Conservation (phyloP, 257 asterid species). For the Echites panduratus region DNA sequence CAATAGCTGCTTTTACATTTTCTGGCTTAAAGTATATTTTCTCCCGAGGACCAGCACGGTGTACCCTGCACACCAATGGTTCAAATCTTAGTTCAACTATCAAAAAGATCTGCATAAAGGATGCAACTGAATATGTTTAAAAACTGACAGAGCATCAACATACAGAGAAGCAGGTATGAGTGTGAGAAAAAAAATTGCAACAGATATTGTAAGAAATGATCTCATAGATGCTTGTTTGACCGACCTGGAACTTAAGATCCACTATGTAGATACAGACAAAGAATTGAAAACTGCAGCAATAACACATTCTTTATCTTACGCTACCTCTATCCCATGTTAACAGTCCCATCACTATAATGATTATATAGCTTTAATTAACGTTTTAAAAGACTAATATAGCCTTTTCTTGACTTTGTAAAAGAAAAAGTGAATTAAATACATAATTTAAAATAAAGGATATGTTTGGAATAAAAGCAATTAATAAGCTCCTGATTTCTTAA, state of each 20-base stretch:
- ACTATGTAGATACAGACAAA: conserved; percentile 1
- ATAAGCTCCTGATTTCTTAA: too few species aligned
- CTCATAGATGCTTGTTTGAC: background rate
- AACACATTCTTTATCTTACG: background rate
- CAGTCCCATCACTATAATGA: too few species aligned
- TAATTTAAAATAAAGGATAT: too few species aligned
- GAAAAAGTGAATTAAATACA: too few species aligned
- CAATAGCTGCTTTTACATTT: conserved; percentile 86
- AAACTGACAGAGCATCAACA: background rate
- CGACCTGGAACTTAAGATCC: background rate
- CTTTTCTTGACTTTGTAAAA: too few species aligned
- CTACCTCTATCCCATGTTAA: too few species aligned
- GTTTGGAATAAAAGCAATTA: too few species aligned
- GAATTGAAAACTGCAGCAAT: background rate
- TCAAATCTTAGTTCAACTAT: background rate
- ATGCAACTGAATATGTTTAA: background rate
- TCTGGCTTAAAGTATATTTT: conserved; percentile 81
- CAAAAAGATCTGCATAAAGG: background rate
- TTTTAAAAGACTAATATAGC: too few species aligned
- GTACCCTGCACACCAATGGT: conserved; percentile 51
- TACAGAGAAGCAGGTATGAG: background rate
- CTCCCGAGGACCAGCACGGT: conserved; percentile 90
- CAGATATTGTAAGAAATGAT: background rate
- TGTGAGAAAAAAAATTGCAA: background rate
- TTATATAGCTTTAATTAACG: too few species aligned